Base-by-base conservation (phyloP, 768 basidiomycete species). In the Tricholoma bakamatsutake region DNA sequence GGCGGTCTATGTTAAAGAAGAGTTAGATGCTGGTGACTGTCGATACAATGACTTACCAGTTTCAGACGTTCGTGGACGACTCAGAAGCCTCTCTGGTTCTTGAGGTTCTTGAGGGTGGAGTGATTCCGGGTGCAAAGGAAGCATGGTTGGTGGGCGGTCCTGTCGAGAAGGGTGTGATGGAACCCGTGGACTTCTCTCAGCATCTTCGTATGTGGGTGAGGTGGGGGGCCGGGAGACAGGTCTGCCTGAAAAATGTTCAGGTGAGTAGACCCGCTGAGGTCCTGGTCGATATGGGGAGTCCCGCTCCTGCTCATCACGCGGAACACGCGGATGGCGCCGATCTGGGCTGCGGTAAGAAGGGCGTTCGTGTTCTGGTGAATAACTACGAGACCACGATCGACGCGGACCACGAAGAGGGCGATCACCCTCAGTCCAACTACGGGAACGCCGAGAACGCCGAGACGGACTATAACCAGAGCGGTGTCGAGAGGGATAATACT, bases 401-500 rank as follows among this genome's bases (percentile, higher is more conserved):
- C 39, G 5, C 45, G 54, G 21, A 39, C 49, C 37, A 60, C 51
- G 53, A 31, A 42, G 55, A 54, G 56, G 57, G 33, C 50, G 53
- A 11, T 55, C 28, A 24, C 45, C 9, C 13, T 55, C 39, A 24
- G 46, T 39, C 21, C 55, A 51, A 18, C 57, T 52, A 21, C 62
- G 62, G 3, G 54, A 59, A 17, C 61, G 54, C 13, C 21, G 42
- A 15, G 58, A 58, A n/a, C n/a, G 33, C 10, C 21, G 37, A 17
- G 33, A 52, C n/a, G 39, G 47, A 27, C 57, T 53, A 52, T 40
- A 33, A 52, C 51, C 67, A 30, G 67, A 66, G 27, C 62, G 64
- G 24, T 61, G 59, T 27, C 53, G 67, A 21, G 8, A 37, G 42
- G n/a, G 43, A 31, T 17, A 47, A 56, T 53, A 34, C 47, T 1